Evolutionary conservation across 306 rosid species (phyloP).

Genomic region (Rubus idaeus): DNA sequence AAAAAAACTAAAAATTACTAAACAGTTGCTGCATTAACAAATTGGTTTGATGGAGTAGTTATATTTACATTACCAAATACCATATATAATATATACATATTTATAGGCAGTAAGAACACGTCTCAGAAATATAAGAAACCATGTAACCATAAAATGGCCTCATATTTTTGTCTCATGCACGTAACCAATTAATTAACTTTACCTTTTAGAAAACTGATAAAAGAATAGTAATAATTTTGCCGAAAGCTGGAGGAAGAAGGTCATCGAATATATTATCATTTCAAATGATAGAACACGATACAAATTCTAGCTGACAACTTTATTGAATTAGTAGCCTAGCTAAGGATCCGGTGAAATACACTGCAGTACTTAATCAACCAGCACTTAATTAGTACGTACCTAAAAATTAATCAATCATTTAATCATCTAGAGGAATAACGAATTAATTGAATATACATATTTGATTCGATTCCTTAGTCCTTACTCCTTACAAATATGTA

Average conservation of each 20-base stretch:
- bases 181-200: background rate
- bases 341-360: background rate
- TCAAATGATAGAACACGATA: background rate
- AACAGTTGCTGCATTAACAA: background rate
- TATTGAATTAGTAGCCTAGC: background rate
- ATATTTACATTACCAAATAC: conserved; percentile 3
- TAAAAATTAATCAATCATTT: background rate
- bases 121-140: background rate
- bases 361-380: background rate
- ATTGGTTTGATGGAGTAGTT: conserved; percentile 8
- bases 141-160: background rate
- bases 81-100: background rate
- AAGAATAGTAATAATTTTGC: background rate
- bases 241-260: background rate
- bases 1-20: background rate
- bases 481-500: background rate
- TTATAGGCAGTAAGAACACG: background rate
- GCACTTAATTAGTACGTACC: background rate
- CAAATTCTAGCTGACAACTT: background rate
- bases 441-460: conserved; percentile 3
- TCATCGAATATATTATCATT: background rate
- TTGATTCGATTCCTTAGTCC: too few species aligned
- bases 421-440: background rate
- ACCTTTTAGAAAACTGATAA: background rate
- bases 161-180: background rate